Conservation (phyloP, 1,284 basidiomycete genomes). For the Apiotrichum laibachii region DNA sequence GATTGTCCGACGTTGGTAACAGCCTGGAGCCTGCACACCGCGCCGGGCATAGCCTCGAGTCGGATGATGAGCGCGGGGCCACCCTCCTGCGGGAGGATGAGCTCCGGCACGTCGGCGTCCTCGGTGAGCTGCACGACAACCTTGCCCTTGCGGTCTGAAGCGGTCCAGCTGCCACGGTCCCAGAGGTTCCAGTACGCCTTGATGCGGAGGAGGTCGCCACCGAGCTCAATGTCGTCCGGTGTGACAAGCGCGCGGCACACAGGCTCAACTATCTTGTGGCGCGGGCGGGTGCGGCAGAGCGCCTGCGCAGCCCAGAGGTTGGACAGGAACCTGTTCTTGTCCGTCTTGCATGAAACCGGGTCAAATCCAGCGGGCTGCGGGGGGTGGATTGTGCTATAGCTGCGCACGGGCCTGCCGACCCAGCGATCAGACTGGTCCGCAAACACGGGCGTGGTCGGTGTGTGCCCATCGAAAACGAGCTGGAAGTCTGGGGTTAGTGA, state of each 20-base stretch:
- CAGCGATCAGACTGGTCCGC: constrained; percentile 75
- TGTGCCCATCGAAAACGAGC: constrained; percentile 60
- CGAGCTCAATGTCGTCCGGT: constrained; percentile 59
- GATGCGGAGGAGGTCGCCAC: constrained; percentile 6
- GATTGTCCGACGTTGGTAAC: constrained; percentile 2
- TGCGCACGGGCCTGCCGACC: constrained; percentile 75
- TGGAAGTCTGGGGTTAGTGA: constrained; percentile 65
- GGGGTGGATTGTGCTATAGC: constrained; percentile 68
- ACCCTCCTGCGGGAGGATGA: constrained; percentile 2
- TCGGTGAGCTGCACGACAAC: constrained; percentile 73
- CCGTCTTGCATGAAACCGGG: constrained; percentile 60
- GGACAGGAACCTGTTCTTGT: constrained; percentile 79
- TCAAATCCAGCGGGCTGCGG: constrained; percentile 64
- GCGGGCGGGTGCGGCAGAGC: constrained; percentile 63
- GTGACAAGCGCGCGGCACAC: constrained; percentile 58
- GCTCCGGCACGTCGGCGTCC: constrained; percentile 45
- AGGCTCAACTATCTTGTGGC: constrained; percentile 42
- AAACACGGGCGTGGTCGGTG: constrained; percentile 61
- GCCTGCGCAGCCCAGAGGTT: constrained; percentile 83
- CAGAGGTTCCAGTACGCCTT: constrained; percentile 21
- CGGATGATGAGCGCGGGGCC: constrained; percentile 62
- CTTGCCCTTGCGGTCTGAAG: constrained; percentile 63
- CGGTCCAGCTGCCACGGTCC: constrained; percentile 13
- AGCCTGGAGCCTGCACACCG: constrained; percentile 55
- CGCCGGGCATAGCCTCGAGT: constrained; percentile 75